Conservation (phyloP, 1,284 basidiomycete species). For the Ustilago esculenta region DNA sequence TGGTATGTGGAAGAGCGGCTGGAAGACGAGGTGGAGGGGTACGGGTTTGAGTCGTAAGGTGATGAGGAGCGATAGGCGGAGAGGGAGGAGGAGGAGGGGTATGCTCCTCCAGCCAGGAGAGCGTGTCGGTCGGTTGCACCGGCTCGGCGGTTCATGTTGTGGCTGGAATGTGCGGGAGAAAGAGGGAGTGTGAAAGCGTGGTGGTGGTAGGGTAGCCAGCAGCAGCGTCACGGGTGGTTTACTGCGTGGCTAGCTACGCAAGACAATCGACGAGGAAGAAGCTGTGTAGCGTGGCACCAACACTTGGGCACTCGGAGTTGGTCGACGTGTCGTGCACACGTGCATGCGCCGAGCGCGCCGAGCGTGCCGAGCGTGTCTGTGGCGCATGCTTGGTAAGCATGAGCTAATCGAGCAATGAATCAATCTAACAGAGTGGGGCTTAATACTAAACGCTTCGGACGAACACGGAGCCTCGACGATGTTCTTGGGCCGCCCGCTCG, state of each 20-base stretch:
- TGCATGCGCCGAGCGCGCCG: too few species aligned
- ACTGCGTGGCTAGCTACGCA: too few species aligned
- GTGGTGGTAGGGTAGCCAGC: too few species aligned
- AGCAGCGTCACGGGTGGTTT: too few species aligned
- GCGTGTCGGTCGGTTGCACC: slow-evolving; percentile 58
- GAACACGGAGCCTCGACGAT: slow-evolving; percentile 21
- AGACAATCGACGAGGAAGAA: neutral
- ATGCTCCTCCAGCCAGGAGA: slow-evolving; percentile 50
- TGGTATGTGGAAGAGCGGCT: slow-evolving; percentile 9
- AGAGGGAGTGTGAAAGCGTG: too few species aligned
- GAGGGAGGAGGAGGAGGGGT: slow-evolving; percentile 46
- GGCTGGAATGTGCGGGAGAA: neutral
- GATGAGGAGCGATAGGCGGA: slow-evolving; percentile 51
- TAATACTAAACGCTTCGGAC: too few species aligned
- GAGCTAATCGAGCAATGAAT: too few species aligned
- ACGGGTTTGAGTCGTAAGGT: slow-evolving; percentile 55
- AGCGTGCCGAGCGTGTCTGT: too few species aligned
- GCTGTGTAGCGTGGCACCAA: neutral
- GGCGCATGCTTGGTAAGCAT: too few species aligned
- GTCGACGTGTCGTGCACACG: slow-evolving; percentile 23
- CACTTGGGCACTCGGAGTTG: slow-evolving; percentile 15
- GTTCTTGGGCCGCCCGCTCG: slow-evolving; percentile 5
- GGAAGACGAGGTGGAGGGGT: slow-evolving; percentile 24
- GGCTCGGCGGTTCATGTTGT: slow-evolving; percentile 57
- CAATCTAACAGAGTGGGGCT: too few species aligned